These are phyloP conservation scores for Cyclocybe cylindracea DNA, from an alignment of 768 basidiomycete species.

Conservation along the genomic window DNA sequence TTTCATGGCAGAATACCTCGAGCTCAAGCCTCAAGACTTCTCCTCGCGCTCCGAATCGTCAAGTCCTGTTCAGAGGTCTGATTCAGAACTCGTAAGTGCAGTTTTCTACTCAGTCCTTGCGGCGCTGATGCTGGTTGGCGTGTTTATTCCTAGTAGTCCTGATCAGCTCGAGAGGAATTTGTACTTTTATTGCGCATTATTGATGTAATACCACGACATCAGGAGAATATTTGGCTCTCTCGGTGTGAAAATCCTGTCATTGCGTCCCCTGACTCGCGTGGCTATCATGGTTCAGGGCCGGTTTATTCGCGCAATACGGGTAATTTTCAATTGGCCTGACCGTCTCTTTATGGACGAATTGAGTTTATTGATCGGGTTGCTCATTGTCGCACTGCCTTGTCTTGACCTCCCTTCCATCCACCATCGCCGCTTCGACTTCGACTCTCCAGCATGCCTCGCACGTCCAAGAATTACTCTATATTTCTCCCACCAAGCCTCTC, in stretches of 20 bases:
- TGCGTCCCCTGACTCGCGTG: too few species aligned
- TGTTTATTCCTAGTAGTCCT: slow-evolving; percentile 15
- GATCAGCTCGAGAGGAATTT: background rate
- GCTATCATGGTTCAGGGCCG: slow-evolving; percentile 26
- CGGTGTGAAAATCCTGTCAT: too few species aligned
- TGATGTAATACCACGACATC: too few species aligned
- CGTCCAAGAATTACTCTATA: slow-evolving; percentile 57
- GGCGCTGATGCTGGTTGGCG: background rate
- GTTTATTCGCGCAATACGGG: slow-evolving; percentile 28
- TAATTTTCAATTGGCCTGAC: slow-evolving; percentile 21
- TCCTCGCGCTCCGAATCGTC: slow-evolving; percentile 26
- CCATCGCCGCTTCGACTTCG: slow-evolving; percentile 3
- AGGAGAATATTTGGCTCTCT: too few species aligned
- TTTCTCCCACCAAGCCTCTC: slow-evolving; percentile 65
- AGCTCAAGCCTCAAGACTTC: slow-evolving; percentile 53
- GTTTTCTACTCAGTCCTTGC: background rate
- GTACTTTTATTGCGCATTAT: too few species aligned
- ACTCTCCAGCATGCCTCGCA: slow-evolving; percentile 37
- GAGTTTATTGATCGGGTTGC: slow-evolving; percentile 12
- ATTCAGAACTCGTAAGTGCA: slow-evolving; percentile 46
- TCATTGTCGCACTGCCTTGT: slow-evolving; percentile 20
- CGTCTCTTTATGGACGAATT: slow-evolving; percentile 13
- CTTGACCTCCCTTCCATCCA: slow-evolving; percentile 5
- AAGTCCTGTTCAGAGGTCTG: slow-evolving; percentile 32
- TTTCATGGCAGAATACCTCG: slow-evolving; percentile 89